Evolutionary conservation across 139 green algal species (phyloP), one percentile per base, ranked within the genome.

Genomic region (Dunaliella sp.): DNA sequence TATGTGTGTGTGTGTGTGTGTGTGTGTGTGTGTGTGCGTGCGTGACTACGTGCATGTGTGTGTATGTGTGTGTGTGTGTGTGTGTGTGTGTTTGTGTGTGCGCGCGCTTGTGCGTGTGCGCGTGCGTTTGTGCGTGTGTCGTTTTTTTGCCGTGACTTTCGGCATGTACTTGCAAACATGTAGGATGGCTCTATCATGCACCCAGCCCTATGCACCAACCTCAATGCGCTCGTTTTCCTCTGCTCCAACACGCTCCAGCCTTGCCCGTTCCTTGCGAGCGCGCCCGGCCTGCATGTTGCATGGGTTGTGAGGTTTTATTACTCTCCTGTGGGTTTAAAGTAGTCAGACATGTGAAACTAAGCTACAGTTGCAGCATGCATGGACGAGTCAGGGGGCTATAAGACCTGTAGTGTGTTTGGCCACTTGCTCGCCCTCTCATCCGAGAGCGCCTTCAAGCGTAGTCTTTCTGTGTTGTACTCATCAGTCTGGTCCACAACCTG

Each of bases 331-430:
- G n/a, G n/a, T n/a, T n/a, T n/a, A n/a, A n/a, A n/a, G n/a, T n/a
- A n/a, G n/a, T n/a, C n/a, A n/a, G n/a, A n/a, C n/a, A n/a, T n/a
- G n/a, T n/a, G n/a, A n/a, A n/a, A n/a, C n/a, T n/a, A n/a, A n/a
- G n/a, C n/a, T n/a, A n/a, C n/a, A n/a, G n/a, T n/a, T n/a, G n/a
- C n/a, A n/a, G n/a, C n/a, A n/a, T n/a, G n/a, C n/a, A n/a, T n/a
- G n/a, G n/a, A n/a, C n/a, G n/a, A n/a, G n/a, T n/a, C n/a, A n/a
- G n/a, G n/a, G n/a, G n/a, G n/a, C n/a, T 65, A 65, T 65, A 65
- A 65, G 48, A 93, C 93, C 88, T 90, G 81, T 26, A 95, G 88
- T 1, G 93, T 96, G 87, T 96, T 95, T 28, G 93, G 91, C 93
- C 93, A 96, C 84, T 91, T 88, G 3, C 82, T 77, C 16, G 93